Evolutionary conservation across 768 basidiomycete species (phyloP).

Genomic region (Boletus rufocinnamomeus): DNA sequence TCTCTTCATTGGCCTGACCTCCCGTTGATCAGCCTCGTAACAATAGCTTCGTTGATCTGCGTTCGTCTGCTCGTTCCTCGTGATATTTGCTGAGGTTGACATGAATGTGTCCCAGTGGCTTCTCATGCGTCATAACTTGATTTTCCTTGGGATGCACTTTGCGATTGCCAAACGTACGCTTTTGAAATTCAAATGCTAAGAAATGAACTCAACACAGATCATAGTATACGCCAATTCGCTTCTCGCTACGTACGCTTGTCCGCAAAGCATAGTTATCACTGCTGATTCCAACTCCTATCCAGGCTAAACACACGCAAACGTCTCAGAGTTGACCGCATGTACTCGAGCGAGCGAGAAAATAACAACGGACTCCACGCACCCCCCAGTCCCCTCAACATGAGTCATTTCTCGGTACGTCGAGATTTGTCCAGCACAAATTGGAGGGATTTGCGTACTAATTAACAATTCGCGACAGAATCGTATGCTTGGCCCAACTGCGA

Average conservation of each 20-base stretch:
- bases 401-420: conserved; percentile 27
- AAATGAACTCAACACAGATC: background rate
- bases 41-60: conserved; percentile 36
- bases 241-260: conserved; percentile 34
- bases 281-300: background rate
- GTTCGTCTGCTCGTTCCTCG: conserved; percentile 16
- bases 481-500: conserved; percentile 20
- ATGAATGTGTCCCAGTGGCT: conserved; percentile 25
- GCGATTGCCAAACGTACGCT: conserved; percentile 35
- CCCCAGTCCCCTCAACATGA: conserved; percentile 24
- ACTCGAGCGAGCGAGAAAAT: conserved; percentile 30
- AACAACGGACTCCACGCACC: conserved; percentile 13
- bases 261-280: background rate
- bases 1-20: background rate
- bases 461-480: conserved; percentile 20
- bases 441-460: background rate
- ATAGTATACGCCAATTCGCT: conserved; percentile 37
- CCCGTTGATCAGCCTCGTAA: conserved; percentile 26
- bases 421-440: background rate
- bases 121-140: conserved; percentile 37
- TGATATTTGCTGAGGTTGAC: background rate
- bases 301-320: conserved; percentile 37
- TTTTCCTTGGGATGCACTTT: conserved; percentile 39
- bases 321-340: conserved; percentile 26
- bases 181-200: background rate